phyloP scores from a whole-genome alignment of 2,329 filamentous ascomycete species.

The Diaporthe destruens region DNA sequence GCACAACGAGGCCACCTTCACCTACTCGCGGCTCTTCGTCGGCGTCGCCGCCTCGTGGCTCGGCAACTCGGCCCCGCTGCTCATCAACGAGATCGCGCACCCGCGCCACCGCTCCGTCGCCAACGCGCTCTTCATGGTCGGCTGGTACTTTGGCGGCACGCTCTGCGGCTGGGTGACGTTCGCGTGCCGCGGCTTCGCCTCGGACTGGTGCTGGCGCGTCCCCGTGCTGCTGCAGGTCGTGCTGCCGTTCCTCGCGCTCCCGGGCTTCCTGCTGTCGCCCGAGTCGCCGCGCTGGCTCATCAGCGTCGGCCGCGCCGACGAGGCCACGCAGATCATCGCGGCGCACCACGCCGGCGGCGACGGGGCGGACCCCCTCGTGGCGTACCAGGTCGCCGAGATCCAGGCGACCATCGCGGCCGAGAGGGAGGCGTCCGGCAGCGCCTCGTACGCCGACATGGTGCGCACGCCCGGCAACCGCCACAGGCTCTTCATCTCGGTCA shows the following conservation, averaged over 20 bases:
- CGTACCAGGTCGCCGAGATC: constrained; percentile 46
- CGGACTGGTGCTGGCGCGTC: constrained; percentile 34
- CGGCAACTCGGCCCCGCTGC: constrained; percentile 50
- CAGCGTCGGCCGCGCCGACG: constrained; percentile 25
- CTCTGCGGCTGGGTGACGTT: constrained; percentile 49
- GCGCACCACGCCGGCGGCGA: constrained; percentile 48
- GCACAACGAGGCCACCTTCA: constrained; percentile 47
- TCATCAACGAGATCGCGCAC: constrained; percentile 60
- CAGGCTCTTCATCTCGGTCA: constrained; percentile 48
- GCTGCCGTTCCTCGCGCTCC: constrained; percentile 36
- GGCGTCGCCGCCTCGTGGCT: constrained; percentile 52
- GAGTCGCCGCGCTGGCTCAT: constrained; percentile 42
- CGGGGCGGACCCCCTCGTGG: constrained; percentile 38
- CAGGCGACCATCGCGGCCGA: constrained; percentile 44
- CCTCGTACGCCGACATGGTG: constrained; percentile 42
- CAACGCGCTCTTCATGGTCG: constrained; percentile 49
- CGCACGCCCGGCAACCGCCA: constrained; percentile 47
- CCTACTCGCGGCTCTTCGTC: constrained; percentile 53
- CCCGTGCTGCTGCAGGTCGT: constrained; percentile 45
- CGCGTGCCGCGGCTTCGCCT: constrained; percentile 23
- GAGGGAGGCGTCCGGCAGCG: constrained; percentile 39
- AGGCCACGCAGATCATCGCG: constrained; percentile 44
- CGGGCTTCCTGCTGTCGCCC: constrained; percentile 44
- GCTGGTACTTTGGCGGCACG: constrained; percentile 50
- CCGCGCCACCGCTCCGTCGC: constrained; percentile 53